Evolutionary conservation across 371 early-diverging fungal species (phyloP).

Genomic region (Mucor indicus): DNA sequence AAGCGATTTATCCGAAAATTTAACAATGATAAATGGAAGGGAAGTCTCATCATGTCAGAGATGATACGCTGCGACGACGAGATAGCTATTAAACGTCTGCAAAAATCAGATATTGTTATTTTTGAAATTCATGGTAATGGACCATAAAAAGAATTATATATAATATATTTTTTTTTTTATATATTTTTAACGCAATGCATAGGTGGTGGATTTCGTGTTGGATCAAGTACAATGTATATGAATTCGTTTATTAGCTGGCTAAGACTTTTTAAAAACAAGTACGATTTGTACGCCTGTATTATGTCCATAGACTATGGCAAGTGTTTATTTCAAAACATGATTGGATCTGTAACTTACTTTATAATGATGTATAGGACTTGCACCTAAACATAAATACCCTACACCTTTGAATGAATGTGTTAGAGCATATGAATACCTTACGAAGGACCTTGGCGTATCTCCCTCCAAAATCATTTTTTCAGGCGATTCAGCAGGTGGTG

Average conservation of each 20-base stretch:
- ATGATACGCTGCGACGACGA: slow-evolving; percentile 17
- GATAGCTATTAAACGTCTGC: slow-evolving; percentile 12
- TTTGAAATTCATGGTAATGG: slow-evolving; percentile 34
- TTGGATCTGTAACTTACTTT: neutral
- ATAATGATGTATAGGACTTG: slow-evolving; percentile 19
- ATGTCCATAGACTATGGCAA: slow-evolving; percentile 56
- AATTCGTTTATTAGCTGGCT: slow-evolving; percentile 43
- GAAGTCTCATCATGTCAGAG: slow-evolving; percentile 19
- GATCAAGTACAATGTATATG: slow-evolving; percentile 43
- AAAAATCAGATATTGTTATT: slow-evolving; percentile 35
- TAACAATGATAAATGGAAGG: slow-evolving; percentile 16
- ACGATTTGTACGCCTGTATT: slow-evolving; percentile 49
- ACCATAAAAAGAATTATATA: neutral
- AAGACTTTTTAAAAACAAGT: slow-evolving; percentile 39
- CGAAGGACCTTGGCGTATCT: slow-evolving; percentile 29
- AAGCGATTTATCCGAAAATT: slow-evolving; percentile 16
- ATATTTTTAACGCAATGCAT: neutral
- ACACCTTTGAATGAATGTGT: slow-evolving; percentile 43
- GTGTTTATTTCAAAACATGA: neutral
- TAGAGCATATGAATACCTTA: slow-evolving; percentile 44
- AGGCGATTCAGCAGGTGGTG: slow-evolving; percentile 41
- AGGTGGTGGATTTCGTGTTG: slow-evolving; percentile 44
- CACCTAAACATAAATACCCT: slow-evolving; percentile 44
- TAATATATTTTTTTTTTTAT: neutral
- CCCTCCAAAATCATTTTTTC: slow-evolving; percentile 32